phyloP scores from a whole-genome alignment of 371 early-diverging fungal species.

The Phascolomyces articulosus region DNA sequence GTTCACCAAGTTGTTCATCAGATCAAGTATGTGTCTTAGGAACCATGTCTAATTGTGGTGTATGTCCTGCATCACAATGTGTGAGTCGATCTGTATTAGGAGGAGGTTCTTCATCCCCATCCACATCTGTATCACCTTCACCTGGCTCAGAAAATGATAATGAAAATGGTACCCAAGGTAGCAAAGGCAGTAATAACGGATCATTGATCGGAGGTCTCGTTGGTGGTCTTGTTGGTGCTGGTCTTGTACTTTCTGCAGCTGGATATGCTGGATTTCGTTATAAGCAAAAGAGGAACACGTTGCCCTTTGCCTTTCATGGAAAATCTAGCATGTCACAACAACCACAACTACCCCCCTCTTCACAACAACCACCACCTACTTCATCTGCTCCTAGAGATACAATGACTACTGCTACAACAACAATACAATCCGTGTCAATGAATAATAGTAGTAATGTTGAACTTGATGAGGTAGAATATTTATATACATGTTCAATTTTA shows the following conservation, averaged over 20 bases:
- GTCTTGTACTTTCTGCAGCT: constrained; percentile 28
- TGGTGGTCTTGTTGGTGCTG: constrained; percentile 46
- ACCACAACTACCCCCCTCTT: neutral
- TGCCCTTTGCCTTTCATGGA: constrained; percentile 31
- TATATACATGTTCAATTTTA: neutral
- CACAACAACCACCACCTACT: neutral
- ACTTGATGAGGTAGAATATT: neutral
- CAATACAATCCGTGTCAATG: neutral
- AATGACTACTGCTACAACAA: neutral
- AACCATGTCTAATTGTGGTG: constrained; percentile 44
- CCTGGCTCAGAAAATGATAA: neutral
- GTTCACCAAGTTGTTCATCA: constrained; percentile 33
- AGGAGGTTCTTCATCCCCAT: constrained; percentile 17
- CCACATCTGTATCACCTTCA: neutral
- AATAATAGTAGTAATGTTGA: neutral
- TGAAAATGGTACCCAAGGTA: constrained; percentile 6
- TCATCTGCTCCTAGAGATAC: neutral
- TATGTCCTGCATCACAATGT: constrained; percentile 42
- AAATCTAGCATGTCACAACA: constrained; percentile 9
- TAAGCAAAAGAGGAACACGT: constrained; percentile 21
- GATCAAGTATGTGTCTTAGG: constrained; percentile 35
- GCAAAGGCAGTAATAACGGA: constrained; percentile 16
- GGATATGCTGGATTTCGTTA: constrained; percentile 24
- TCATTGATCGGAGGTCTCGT: constrained; percentile 36
- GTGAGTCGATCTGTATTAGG: constrained; percentile 27